Conservation (phyloP, 2,329 filamentous ascomycete species). For the Penicillium sp. region DNA sequence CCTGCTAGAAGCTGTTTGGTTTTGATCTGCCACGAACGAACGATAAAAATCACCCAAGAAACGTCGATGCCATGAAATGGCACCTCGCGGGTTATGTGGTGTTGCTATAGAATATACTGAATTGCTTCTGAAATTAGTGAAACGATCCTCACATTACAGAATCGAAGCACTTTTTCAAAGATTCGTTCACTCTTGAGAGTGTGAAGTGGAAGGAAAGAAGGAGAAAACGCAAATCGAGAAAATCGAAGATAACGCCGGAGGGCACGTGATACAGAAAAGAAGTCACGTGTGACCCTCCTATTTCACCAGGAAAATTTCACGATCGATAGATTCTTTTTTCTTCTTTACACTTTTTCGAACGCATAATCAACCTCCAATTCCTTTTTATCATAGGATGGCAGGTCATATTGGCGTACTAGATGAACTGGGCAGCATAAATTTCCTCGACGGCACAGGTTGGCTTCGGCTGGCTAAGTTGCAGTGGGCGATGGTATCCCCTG, state of each 20-base stretch:
- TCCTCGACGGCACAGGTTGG: constrained; percentile 33
- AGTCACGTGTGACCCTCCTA: constrained; percentile 9
- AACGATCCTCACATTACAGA: constrained; percentile 18
- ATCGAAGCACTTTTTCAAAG: neutral
- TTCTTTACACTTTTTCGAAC: constrained; percentile 46
- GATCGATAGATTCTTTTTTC: constrained; percentile 15
- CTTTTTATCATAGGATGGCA: constrained; percentile 43
- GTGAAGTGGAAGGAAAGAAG: neutral
- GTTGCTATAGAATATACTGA: neutral
- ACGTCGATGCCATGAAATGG: constrained; percentile 32
- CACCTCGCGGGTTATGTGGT: constrained; percentile 30
- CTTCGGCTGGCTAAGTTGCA: constrained; percentile 26
- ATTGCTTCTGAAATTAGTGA: too few relatives aligned
- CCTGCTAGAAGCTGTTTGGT: constrained; percentile 51
- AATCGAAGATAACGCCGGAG: constrained; percentile 2
- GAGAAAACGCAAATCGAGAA: neutral
- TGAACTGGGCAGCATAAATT: constrained; percentile 34
- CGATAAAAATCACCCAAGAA: constrained; percentile 42
- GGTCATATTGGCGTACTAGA: constrained; percentile 53
- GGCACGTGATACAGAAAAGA: constrained; percentile 14
- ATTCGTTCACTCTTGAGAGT: neutral
- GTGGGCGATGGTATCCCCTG: constrained; percentile 40
- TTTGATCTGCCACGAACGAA: constrained; percentile 51
- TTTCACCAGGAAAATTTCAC: constrained; percentile 17
- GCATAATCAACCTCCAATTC: constrained; percentile 52